Conservation (phyloP, 345 rosid species). For the Euclidium syriacum region DNA sequence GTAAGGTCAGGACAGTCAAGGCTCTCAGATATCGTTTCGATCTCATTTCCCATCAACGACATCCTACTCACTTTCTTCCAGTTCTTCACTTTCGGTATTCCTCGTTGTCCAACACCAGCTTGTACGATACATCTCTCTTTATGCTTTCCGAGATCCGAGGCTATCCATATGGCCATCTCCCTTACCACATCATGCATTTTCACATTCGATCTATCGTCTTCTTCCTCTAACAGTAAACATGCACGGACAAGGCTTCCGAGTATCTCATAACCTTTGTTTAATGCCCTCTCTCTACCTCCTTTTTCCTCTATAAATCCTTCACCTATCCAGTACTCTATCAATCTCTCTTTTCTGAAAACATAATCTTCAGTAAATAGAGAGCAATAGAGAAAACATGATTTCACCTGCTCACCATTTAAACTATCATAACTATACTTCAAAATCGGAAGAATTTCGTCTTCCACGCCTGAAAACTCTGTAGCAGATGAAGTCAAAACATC, state of each 20-base stretch:
- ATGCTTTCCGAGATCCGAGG: not conserved
- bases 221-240: constrained; percentile 31
- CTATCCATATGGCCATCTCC: constrained; percentile 42
- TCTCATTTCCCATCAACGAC: constrained; percentile 27
- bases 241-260: constrained; percentile 28
- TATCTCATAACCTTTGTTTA: constrained; percentile 29
- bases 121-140: not conserved
- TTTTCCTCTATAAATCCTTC: constrained; percentile 7
- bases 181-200: constrained; percentile 40
- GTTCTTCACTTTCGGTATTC: constrained; percentile 12
- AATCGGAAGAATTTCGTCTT: not conserved
- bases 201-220: not conserved
- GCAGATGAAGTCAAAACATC: not conserved
- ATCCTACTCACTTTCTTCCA: constrained; percentile 21
- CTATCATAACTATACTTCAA: not conserved
- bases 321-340: constrained; percentile 32
- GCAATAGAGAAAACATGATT: constrained; percentile 38
- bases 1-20: constrained; percentile 20
- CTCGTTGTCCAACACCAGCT: not conserved
- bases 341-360: not conserved
- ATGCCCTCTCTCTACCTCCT: not conserved
- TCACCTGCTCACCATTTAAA: not conserved
- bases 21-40: constrained; percentile 6
- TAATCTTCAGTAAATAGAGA: constrained; percentile 34
- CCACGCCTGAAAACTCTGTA: not conserved